phyloP scores from a whole-genome alignment of 176 grass and related monocot genomes.

The Ananas comosus region DNA sequence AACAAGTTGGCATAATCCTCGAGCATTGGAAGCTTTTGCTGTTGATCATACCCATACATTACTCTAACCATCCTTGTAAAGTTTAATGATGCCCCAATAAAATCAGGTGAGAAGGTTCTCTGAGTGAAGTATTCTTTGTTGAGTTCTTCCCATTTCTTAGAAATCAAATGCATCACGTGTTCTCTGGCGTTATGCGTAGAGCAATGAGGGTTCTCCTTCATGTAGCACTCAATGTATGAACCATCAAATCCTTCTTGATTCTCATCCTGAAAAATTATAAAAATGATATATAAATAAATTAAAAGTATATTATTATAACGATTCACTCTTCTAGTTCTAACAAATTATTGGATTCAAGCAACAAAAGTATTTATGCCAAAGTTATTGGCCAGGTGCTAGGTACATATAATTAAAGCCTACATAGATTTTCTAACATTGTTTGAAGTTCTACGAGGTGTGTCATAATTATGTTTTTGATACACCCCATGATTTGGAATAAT shows the following conservation, averaged over 20 bases:
- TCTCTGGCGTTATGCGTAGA: not conserved
- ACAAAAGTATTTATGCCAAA: not conserved
- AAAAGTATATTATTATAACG: not conserved
- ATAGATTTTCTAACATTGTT: too few relatives aligned
- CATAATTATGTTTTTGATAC: too few relatives aligned
- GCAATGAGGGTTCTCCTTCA: conserved; percentile 43
- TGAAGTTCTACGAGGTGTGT: too few relatives aligned
- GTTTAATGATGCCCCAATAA: conserved; percentile 22
- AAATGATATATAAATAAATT: not conserved
- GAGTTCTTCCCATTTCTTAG: conserved; percentile 46
- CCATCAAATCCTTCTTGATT: conserved; percentile 52
- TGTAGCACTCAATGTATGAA: conserved; percentile 41
- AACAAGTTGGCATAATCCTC: conserved; percentile 33
- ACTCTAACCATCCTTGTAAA: conserved; percentile 40
- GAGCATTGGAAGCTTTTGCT: conserved; percentile 22
- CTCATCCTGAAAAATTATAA: conserved; percentile 38
- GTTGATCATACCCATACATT: conserved; percentile 39
- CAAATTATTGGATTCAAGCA: not conserved
- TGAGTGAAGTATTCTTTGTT: conserved; percentile 36
- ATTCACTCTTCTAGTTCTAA: not conserved
- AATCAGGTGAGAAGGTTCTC: conserved; percentile 14
- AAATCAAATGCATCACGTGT: conserved; percentile 32
- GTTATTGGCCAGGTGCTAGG: too few relatives aligned
- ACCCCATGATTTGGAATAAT: too few relatives aligned
- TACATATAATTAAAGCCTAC: too few relatives aligned